Conservation (phyloP, 31 red algal species). For the Pterothamnion heteromorphum region DNA sequence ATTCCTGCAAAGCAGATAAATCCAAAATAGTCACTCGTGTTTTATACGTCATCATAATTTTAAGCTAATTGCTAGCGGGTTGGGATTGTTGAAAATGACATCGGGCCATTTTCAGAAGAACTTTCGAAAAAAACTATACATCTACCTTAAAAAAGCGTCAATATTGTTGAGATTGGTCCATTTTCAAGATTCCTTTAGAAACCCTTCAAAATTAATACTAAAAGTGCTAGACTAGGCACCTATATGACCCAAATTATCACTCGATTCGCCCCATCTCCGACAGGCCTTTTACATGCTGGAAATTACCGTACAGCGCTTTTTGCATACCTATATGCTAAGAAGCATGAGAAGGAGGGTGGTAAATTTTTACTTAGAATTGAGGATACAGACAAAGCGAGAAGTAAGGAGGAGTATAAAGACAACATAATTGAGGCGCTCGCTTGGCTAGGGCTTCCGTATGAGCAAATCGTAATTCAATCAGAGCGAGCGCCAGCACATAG, state of each 20-base stretch:
- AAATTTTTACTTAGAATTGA: slow-evolving; percentile 85
- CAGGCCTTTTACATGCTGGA: slow-evolving; percentile 83
- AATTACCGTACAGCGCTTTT: slow-evolving; percentile 89
- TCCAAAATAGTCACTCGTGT: too few species aligned
- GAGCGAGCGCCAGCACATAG: neutral
- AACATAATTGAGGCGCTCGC: neutral
- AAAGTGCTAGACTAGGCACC: too few species aligned
- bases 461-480: neutral
- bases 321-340: slow-evolving; percentile 87
- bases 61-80: too few species aligned
- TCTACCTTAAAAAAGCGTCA: too few species aligned
- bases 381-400: slow-evolving; percentile 71
- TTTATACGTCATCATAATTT: too few species aligned
- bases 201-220: too few species aligned
- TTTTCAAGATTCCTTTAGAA: too few species aligned
- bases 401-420: neutral
- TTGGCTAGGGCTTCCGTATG: neutral
- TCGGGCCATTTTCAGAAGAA: too few species aligned
- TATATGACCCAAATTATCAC: slow-evolving; percentile 55
- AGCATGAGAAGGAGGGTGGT: slow-evolving; percentile 54
- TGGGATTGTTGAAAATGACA: too few species aligned
- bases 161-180: too few species aligned
- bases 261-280: slow-evolving; percentile 85
- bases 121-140: too few species aligned
- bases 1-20: too few species aligned